Evolutionary conservation across 139 green algal genomes (phyloP).

Genomic region (Ettlia oleoabundans): DNA sequence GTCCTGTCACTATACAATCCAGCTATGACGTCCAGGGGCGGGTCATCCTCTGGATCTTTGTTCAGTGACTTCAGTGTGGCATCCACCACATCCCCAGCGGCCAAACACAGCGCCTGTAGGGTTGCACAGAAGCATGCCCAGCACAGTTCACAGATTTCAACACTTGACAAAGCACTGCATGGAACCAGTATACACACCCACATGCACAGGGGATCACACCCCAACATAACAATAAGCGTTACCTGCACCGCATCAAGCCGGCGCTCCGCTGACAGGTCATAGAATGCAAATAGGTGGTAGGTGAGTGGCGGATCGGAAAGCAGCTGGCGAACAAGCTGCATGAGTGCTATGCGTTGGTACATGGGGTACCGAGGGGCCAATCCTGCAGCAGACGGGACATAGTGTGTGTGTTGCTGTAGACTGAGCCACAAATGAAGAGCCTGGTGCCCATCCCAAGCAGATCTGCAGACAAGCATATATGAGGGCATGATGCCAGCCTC

Average conservation of each 20-base stretch:
- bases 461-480: neutral
- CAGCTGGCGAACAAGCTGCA: constrained; percentile 59
- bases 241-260: constrained; percentile 53
- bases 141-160: neutral
- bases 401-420: too few relatives aligned
- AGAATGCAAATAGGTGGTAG: constrained; percentile 59
- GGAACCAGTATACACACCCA: neutral
- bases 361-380: constrained; percentile 22
- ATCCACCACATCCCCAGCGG: constrained; percentile 46
- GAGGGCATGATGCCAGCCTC: neutral
- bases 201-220: neutral
- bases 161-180: neutral
- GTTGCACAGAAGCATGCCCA: too few relatives aligned
- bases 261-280: constrained; percentile 52
- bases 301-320: constrained; percentile 51
- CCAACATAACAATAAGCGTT: neutral
- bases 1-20: constrained; percentile 17
- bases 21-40: constrained; percentile 32
- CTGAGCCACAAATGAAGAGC: neutral
- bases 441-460: too few relatives aligned
- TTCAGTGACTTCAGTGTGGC: constrained; percentile 21
- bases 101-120: constrained; percentile 38
- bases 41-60: constrained; percentile 46
- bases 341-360: constrained; percentile 55
- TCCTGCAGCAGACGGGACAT: neutral